These are phyloP conservation scores for Cotoneaster glaucophyllus DNA, from an alignment of 306 rosid genomes.

Conservation along the genomic window DNA sequence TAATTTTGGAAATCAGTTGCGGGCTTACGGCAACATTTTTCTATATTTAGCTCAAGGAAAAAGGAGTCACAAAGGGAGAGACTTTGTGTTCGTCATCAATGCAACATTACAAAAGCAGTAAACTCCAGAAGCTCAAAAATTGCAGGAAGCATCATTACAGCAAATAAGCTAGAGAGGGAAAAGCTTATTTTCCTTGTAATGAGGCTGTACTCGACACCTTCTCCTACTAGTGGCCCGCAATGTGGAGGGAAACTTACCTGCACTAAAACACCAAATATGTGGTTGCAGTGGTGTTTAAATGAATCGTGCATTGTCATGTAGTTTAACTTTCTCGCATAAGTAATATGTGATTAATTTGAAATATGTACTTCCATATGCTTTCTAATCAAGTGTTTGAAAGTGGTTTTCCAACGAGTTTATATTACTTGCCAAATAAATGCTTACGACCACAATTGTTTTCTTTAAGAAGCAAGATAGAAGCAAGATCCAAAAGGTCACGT, in stretches of 20 bases:
- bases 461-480: not conserved
- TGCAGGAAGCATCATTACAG: not conserved
- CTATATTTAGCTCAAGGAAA: not conserved
- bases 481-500: not conserved
- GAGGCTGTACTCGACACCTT: not conserved
- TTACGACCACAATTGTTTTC: too few relatives aligned
- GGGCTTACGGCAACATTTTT: not conserved
- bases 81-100: not conserved
- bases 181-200: not conserved
- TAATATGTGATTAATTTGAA: too few relatives aligned
- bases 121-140: not conserved
- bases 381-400: rapidly evolving
- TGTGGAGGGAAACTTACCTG: not conserved
- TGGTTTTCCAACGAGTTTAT: too few relatives aligned
- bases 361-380: too few relatives aligned
- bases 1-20: not conserved
- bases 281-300: too few relatives aligned
- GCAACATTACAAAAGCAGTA: not conserved
- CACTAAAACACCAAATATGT: too few relatives aligned
- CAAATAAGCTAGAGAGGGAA: not conserved
- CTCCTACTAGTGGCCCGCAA: not conserved
- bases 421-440: too few relatives aligned
- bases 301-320: too few relatives aligned
- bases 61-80: not conserved
- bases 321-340: too few relatives aligned